Conservation (phyloP, 2,329 filamentous ascomycete species). For the Aspergillus floridensis region DNA sequence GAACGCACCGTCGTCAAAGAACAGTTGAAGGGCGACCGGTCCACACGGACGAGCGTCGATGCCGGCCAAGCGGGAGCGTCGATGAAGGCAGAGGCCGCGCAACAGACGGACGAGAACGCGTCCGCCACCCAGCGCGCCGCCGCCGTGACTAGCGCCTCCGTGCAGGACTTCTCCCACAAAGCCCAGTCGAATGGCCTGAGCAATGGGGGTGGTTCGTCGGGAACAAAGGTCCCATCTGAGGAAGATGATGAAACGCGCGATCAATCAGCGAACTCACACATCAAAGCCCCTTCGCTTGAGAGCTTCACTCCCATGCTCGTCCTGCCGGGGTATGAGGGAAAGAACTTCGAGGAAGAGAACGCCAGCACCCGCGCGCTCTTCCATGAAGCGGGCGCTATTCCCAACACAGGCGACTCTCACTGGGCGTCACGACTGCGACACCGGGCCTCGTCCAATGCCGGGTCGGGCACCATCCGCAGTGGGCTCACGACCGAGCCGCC, state of each 20-base stretch:
- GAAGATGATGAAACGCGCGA: neutral
- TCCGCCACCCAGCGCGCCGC: neutral
- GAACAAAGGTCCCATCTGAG: neutral
- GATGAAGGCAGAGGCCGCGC: constrained; percentile 14
- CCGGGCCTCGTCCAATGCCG: constrained; percentile 24
- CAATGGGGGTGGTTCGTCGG: neutral
- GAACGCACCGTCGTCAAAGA: constrained; percentile 60
- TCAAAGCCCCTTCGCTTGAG: constrained; percentile 5
- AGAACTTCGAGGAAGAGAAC: constrained; percentile 28
- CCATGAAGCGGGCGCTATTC: constrained; percentile 27
- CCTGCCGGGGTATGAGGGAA: constrained; percentile 29
- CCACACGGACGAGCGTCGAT: constrained; percentile 28
- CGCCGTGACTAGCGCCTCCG: neutral
- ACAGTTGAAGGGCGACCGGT: constrained; percentile 20
- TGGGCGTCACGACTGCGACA: constrained; percentile 17
- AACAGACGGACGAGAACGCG: neutral
- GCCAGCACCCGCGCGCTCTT: constrained; percentile 35
- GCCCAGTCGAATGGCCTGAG: neutral
- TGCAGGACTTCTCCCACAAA: neutral
- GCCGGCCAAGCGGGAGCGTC: constrained; percentile 26
- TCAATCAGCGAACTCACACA: neutral
- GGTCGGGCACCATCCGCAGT: constrained; percentile 29
- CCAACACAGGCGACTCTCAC: constrained; percentile 22
- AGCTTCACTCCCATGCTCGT: constrained; percentile 27
- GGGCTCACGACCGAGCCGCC: constrained; percentile 27